phyloP scores from a whole-genome alignment of 768 basidiomycete species.

The Leccinum fibrillosum region DNA sequence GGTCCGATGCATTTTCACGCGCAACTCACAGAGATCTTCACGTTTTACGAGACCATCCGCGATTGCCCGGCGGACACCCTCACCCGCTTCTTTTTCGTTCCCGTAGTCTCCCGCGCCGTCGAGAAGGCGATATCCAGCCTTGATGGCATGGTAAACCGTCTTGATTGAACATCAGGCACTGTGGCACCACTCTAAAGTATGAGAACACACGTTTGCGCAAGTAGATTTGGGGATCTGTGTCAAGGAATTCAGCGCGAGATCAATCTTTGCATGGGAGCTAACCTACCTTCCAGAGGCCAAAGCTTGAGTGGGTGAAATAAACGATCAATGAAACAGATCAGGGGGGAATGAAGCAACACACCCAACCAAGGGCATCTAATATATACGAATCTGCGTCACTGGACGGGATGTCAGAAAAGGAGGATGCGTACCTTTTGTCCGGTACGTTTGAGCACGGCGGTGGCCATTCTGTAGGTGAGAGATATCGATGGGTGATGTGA shows the following conservation, averaged over 20 bases:
- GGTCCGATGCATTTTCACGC: background rate
- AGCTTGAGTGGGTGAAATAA: conserved; percentile 35
- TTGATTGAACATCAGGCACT: conserved; percentile 26
- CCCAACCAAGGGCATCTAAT: conserved; percentile 72
- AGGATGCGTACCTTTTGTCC: conserved; percentile 47
- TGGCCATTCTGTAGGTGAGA: conserved; percentile 40
- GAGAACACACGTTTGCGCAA: conserved; percentile 54
- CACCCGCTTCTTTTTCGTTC: conserved; percentile 83
- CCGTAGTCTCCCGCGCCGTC: conserved; percentile 87
- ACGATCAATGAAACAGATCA: conserved; percentile 1
- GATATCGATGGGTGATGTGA: conserved; percentile 10
- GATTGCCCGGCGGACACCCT: conserved; percentile 76
- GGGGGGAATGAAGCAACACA: conserved; percentile 24
- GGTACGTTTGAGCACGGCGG: conserved; percentile 55
- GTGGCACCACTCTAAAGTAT: background rate
- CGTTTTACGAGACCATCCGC: conserved; percentile 80
- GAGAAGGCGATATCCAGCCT: conserved; percentile 81
- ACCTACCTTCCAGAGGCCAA: conserved; percentile 69
- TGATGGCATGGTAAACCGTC: conserved; percentile 84
- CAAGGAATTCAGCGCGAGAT: background rate
- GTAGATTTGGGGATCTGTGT: conserved; percentile 52
- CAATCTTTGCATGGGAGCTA: background rate
- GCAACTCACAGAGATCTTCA: conserved; percentile 74
- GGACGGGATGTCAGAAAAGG: background rate
- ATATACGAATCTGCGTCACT: background rate